Conservation (phyloP, 2,329 filamentous ascomycete species). For the Fusarium xylarioides region DNA sequence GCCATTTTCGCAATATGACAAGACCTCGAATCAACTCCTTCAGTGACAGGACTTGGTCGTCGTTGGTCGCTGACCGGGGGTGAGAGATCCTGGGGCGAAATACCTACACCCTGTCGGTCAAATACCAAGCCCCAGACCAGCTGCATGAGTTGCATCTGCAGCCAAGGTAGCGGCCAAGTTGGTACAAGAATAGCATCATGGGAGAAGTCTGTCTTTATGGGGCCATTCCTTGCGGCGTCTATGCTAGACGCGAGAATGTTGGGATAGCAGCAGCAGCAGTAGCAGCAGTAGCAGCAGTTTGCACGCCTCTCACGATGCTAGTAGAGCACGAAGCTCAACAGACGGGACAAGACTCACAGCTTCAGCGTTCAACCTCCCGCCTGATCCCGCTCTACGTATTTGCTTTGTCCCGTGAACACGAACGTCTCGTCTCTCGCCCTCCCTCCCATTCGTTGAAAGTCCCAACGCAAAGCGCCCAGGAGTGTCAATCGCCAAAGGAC, state of each 20-base stretch:
- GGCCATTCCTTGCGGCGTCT: constrained; percentile 22
- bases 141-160: constrained; percentile 30
- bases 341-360: not conserved
- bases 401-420: constrained; percentile 21
- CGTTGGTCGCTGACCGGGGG: constrained; percentile 26
- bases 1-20: not conserved
- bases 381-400: constrained; percentile 10
- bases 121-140: constrained; percentile 30
- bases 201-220: not conserved
- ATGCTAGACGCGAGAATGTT: constrained; percentile 27
- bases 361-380: constrained; percentile 3
- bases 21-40: constrained; percentile 27
- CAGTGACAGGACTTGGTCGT: constrained; percentile 7
- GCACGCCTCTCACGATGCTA: not conserved
- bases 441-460: constrained; percentile 36
- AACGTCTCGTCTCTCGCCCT: not conserved
- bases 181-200: constrained; percentile 36
- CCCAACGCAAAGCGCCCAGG: constrained; percentile 34
- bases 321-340: not conserved
- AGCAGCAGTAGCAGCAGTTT: not conserved
- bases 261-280: not conserved
- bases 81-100: constrained; percentile 25
- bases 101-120: constrained; percentile 7
- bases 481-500: constrained; percentile 22
- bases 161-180: constrained; percentile 13